Evolutionary conservation across 2,329 filamentous ascomycete species (phyloP), one percentile per base, ranked within the genome.

Genomic region (Paraconiothyrium sp.): DNA sequence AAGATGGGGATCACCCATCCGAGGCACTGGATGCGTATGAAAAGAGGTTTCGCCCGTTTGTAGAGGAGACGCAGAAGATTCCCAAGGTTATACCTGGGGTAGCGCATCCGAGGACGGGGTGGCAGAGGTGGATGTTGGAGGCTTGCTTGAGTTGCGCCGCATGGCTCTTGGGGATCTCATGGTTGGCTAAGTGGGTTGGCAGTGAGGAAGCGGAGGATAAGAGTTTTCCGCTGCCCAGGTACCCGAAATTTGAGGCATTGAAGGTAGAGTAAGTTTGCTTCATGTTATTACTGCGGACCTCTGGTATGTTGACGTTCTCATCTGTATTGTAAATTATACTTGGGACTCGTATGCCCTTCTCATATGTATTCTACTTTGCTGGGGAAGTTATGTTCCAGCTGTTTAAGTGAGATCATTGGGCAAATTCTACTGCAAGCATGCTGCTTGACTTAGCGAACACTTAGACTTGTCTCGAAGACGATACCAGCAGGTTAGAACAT

Each of bases 61-160:
- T 76, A 35, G 67, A 73, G 30, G 47, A 74, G 50, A 62, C 63
- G 5, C 72, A 75, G 43, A 54, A 62, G 13, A 69, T 79, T 47
- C 75, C 76, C 2, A 47, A 37, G 6, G 59, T 69, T 22, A 30
- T 73, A 4, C 71, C 71, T 7, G 67, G 60, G 1, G 44, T 71
- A 14, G 63, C 57, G n/a, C 68, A 74, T 65, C 71, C 71, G 0
- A 58, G 60, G 35, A 67, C 60, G 7, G 54, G 59, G 30, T 68
- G 63, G 67, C 65, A 69, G 46, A 67, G 69, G 37, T 71, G 68
- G 69, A n/a, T 72, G n/a, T 32, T 72, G 5, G 59, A 67, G 27
- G 49, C 55, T 4, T 57, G 58, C 10, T 6, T 68, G 5, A 51
- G 54, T n/a, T 54, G 54, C 4, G 41, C 67, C 24, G 57, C 68